phyloP scores from a whole-genome alignment of 2,329 filamentous ascomycete species.

The Fusarium duplospermum region DNA sequence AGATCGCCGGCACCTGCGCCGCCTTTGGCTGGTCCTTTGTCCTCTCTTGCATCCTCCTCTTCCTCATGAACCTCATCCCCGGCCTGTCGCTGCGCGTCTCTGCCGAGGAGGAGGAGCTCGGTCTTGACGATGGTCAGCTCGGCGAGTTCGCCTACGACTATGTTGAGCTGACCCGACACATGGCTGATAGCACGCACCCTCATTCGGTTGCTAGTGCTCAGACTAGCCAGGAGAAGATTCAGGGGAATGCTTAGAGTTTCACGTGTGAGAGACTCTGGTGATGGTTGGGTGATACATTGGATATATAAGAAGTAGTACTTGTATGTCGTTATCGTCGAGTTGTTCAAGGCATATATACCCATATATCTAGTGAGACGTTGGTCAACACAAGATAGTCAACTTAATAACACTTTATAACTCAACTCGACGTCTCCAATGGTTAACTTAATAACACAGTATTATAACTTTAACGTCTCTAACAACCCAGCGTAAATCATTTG shows the following conservation, averaged over 20 bases:
- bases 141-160: constrained; percentile 89
- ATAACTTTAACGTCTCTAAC: not conserved
- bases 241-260: constrained; percentile 2
- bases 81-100: constrained; percentile 76
- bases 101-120: constrained; percentile 75
- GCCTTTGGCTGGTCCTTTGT: constrained; percentile 75
- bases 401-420: not conserved
- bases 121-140: constrained; percentile 79
- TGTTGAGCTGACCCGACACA: constrained; percentile 76
- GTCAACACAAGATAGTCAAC: not conserved
- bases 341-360: not conserved
- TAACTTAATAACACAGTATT: not conserved
- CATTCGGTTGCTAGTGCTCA: constrained; percentile 38
- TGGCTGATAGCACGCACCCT: constrained; percentile 55
- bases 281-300: not conserved
- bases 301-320: not conserved
- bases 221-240: constrained; percentile 48
- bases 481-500: not conserved
- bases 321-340: not conserved
- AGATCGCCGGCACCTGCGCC: constrained; percentile 75
- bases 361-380: not conserved
- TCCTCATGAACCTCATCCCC: constrained; percentile 76
- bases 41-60: constrained; percentile 76
- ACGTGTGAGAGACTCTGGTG: not conserved
- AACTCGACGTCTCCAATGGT: not conserved